Conservation (phyloP, 1,139 yeast species). For the Blastobotrys buckinghamii region DNA sequence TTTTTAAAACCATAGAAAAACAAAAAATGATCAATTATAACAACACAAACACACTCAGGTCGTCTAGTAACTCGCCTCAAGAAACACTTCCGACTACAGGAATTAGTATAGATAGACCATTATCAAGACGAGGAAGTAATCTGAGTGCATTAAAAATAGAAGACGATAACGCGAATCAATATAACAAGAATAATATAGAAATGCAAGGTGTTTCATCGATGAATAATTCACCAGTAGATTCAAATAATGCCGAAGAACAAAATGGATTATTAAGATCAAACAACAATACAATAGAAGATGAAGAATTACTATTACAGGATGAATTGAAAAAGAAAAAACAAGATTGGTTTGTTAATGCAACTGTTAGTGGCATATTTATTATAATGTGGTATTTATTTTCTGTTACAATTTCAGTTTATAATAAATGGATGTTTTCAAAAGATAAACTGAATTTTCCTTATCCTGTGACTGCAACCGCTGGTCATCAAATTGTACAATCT, state of each 20-base stretch:
- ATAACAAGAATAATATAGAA: not conserved
- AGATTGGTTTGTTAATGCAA: slow-evolving; percentile 5
- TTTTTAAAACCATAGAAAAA: no score
- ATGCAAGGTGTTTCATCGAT: slow-evolving; percentile 1
- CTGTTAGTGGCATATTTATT: slow-evolving; percentile 13
- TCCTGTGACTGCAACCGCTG: slow-evolving; percentile 77
- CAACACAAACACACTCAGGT: no score
- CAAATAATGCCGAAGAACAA: not conserved
- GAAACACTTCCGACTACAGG: not conserved
- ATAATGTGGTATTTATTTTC: slow-evolving; percentile 44
- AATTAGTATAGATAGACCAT: not conserved
- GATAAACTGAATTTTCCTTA: slow-evolving; percentile 66
- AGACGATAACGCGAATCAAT: not conserved
- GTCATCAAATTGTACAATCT: slow-evolving; percentile 70
- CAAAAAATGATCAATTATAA: not conserved
- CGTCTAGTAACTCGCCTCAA: not conserved
- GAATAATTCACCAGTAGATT: not conserved
- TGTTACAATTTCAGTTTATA: slow-evolving; percentile 75
- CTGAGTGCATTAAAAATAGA: not conserved
- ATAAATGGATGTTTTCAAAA: slow-evolving; percentile 93
- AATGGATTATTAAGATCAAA: not conserved
- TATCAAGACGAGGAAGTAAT: slow-evolving; percentile 1
- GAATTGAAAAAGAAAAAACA: not conserved
- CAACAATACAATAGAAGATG: not conserved
- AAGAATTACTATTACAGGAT: not conserved